Evolutionary conservation across 495 filamentous ascomycete genomes (phyloP), one percentile per base, ranked within the genome.

Genomic region (Penicillium desertorum): DNA sequence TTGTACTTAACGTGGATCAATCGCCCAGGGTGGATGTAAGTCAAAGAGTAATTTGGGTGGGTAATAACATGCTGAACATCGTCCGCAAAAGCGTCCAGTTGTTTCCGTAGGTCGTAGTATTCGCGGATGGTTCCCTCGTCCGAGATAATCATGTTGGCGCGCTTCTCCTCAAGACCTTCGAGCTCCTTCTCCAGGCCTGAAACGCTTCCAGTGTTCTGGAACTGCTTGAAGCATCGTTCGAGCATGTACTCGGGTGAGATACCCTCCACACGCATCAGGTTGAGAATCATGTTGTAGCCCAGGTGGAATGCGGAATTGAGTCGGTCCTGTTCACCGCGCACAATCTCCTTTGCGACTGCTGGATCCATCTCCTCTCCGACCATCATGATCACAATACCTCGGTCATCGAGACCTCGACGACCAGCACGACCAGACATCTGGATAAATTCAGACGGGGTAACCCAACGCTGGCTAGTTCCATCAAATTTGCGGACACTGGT

Each of bases 361-460:
- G 94, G 95, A 59, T 98, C 95, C 82, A 98, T 95, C 74, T 92
- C 89, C 66, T 92, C 89, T 59, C 95, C 89, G 50, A 98, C 85
- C 94, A 98, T 98, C 89, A 98, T 96, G 67, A 98, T 98, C 63
- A 98, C 94, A 67, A 98, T 96, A 82, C 94, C 94, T 54, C 94
- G 88, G 48, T 97, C 94, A 76, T 98, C 94, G 52, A 98, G 88
- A 75, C 94, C 94, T 83, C 94, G 83, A 80, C 94, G 88, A 62
- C 94, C 94, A 20, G 94, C 94, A 69, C 94, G 87, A 56, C 94
- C 94, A 25, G 94, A 96, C 94, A 98, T 98, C 67, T 98, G 94
- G 55, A 98, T 88, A 71, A 97, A 98, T 63, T 98, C 94, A 19
- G 92, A 97, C 2, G 94, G 90, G 1, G 91, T 96, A 27, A 98